Evolutionary conservation across 2,329 filamentous ascomycete species (phyloP).

Genomic region (Colletotrichum shisoi): DNA sequence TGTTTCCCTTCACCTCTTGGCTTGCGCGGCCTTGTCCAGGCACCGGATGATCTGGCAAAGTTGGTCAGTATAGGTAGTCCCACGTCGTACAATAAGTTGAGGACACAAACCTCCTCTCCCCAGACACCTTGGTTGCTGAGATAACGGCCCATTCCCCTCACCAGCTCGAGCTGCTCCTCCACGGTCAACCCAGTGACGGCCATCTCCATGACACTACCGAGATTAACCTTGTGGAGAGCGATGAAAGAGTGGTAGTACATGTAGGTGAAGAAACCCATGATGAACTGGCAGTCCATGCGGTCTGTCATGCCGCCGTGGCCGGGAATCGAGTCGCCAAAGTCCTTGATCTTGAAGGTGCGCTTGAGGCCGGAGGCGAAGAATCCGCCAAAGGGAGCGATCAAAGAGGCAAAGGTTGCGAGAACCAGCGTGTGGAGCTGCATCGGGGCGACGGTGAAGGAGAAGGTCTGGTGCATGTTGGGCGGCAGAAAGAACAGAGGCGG

Average conservation of each 20-base stretch:
- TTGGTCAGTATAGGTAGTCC: conserved; percentile 15
- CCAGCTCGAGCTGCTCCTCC: conserved; percentile 88
- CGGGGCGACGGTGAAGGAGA: conserved; percentile 78
- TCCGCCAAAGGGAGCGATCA: conserved; percentile 96
- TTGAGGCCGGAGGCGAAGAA: conserved; percentile 98
- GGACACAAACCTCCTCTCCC: conserved; percentile 52
- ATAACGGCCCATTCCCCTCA: conserved; percentile 70
- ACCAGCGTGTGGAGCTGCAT: conserved; percentile 93
- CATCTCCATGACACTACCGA: conserved; percentile 87
- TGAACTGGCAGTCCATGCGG: conserved; percentile 99
- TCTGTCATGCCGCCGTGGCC: conserved; percentile 98
- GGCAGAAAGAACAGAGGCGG: conserved; percentile 76
- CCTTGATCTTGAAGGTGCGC: conserved; percentile 99
- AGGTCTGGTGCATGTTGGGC: conserved; percentile 55
- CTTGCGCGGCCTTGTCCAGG: conserved; percentile 47
- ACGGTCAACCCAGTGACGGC: conserved; percentile 87
- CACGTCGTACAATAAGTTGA: conserved; percentile 46
- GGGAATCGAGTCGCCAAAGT: conserved; percentile 97
- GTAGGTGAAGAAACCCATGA: conserved; percentile 98
- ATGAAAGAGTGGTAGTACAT: conserved; percentile 99
- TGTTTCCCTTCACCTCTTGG: conserved; percentile 40
- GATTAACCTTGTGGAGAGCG: conserved; percentile 82
- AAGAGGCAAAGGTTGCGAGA: conserved; percentile 90
- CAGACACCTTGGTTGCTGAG: conserved; percentile 69
- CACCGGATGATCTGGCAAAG: conserved; percentile 46